Evolutionary conservation across 768 basidiomycete genomes (phyloP).

Genomic region (Suillus occidentalis): DNA sequence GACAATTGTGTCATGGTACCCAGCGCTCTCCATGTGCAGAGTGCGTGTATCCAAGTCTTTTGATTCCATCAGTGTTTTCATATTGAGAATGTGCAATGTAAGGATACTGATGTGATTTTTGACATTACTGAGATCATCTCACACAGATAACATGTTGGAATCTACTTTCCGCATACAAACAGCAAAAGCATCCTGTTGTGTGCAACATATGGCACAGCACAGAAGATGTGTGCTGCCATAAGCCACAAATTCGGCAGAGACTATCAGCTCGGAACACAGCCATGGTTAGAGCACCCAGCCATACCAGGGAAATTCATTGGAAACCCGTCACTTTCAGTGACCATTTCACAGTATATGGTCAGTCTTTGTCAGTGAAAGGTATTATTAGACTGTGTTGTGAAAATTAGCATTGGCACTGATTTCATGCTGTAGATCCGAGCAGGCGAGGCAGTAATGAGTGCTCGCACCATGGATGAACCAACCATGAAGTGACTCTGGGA

Average conservation of each 20-base stretch:
- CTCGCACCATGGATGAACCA: constrained; percentile 29
- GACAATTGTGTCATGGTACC: too few species aligned
- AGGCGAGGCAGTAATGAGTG: constrained; percentile 30
- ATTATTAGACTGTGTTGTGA: background rate
- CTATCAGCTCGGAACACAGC: constrained; percentile 22
- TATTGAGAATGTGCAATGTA: too few species aligned
- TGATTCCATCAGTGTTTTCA: too few species aligned
- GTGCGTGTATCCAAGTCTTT: too few species aligned
- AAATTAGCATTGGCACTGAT: background rate
- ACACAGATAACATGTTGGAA: too few species aligned
- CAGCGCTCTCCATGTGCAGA: too few species aligned
- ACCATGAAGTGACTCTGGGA: constrained; percentile 25
- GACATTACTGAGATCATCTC: too few species aligned
- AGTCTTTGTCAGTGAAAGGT: constrained; percentile 28
- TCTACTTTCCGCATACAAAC: too few species aligned
- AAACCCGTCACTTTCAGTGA: constrained; percentile 31
- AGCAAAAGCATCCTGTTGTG: too few species aligned
- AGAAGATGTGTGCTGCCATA: constrained; percentile 36
- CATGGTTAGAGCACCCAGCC: constrained; percentile 30
- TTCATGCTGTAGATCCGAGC: constrained; percentile 8
- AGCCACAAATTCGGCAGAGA: constrained; percentile 31
- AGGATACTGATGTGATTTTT: too few species aligned
- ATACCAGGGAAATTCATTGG: constrained; percentile 22
- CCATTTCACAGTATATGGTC: constrained; percentile 31
- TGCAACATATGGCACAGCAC: constrained; percentile 32